Evolutionary conservation across 2,329 filamentous ascomycete genomes (phyloP), one percentile per base, ranked within the genome.

Genomic region (Exophiala sideris): DNA sequence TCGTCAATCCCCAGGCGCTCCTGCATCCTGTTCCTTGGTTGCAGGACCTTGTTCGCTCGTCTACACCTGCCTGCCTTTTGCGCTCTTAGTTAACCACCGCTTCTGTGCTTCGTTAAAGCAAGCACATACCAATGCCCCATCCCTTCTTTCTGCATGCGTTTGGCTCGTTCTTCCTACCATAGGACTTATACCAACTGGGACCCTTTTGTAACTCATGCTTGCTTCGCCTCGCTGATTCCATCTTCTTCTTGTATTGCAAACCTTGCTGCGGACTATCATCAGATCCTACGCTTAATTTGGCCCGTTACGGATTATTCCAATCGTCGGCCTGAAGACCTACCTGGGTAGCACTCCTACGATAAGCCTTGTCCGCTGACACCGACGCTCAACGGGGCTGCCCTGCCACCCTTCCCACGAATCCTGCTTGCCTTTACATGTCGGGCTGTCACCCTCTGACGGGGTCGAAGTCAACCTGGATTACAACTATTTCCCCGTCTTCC

Each of bases 381-480:
- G 38, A 29, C 21, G 45, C 33, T 33, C 34, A 8, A 29, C 18
- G 40, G 41, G 34, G 10, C n/a, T 56, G 45, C 34, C 51, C 54
- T 55, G 54, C 57, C 54, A 47, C 54, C 51, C 40, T 50, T 53
- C 45, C 41, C 41, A 38, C 20, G 24, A 44, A 45, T 44, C 45
- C 46, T 50, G 41, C 45, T 39, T 54, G 34, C 46, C 54, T 57
- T 60, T 60, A 60, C 57, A 60, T 60, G 57, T 57, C 51, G 49
- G 16, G 38, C 38, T 39, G 54, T 51, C 44, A 51, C 42, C 57
- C 48, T 55, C 42, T 54, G 45, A 51, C 45, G 51, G 57, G 54
- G 57, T 57, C 52, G 40, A 42, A 46, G 20, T 52, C 57, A 60
- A 46, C 38, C 57, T 60, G 57, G 57, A 55, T 60, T 45, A 48